A percentile compares a stretch with the other conserved stretches of the same genome.
Evolutionary conservation across 345 rosid species (phyloP).

Genomic region (Salix purpurea): DNA sequence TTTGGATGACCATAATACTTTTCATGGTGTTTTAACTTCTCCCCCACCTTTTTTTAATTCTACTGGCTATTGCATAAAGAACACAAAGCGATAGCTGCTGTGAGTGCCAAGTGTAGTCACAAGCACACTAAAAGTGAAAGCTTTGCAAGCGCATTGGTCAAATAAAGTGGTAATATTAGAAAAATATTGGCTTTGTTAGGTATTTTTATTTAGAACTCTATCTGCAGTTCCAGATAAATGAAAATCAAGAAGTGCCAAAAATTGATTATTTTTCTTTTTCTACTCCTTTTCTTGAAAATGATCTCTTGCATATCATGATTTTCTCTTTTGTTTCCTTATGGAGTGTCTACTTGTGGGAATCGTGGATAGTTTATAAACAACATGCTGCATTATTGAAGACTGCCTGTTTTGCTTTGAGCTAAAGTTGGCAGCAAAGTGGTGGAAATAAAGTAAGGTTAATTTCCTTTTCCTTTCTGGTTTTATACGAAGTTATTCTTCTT

Average conservation of each 20-base stretch:
- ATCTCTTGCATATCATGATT: constrained; percentile 1
- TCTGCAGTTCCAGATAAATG: not conserved
- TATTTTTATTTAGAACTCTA: not conserved
- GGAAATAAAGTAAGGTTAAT: not conserved
- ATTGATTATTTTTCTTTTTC: not conserved
- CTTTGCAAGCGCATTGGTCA: constrained; percentile 24
- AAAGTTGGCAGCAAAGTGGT: constrained; percentile 18
- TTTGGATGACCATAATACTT: not conserved
- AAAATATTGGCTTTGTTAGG: constrained; percentile 1
- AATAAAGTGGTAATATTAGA: constrained; percentile 20
- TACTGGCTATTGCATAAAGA: constrained; percentile 3
- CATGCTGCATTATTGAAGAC: constrained; percentile 3
- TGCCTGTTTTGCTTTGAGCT: not conserved
- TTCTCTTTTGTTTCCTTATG: not conserved
- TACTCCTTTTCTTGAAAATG: not conserved
- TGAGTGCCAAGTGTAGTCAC: constrained; percentile 32
- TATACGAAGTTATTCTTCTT: not conserved
- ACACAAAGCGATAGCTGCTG: constrained; percentile 18
- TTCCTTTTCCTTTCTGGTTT: too few relatives aligned
- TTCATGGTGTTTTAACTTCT: not conserved
- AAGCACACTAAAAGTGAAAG: constrained; percentile 1
- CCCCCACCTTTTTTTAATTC: not conserved
- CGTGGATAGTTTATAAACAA: not conserved
- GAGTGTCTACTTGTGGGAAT: constrained; percentile 10
- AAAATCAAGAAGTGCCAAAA: not conserved